phyloP scores from a whole-genome alignment of 305 asterid genomes.

The Fraxinus angustifolia region DNA sequence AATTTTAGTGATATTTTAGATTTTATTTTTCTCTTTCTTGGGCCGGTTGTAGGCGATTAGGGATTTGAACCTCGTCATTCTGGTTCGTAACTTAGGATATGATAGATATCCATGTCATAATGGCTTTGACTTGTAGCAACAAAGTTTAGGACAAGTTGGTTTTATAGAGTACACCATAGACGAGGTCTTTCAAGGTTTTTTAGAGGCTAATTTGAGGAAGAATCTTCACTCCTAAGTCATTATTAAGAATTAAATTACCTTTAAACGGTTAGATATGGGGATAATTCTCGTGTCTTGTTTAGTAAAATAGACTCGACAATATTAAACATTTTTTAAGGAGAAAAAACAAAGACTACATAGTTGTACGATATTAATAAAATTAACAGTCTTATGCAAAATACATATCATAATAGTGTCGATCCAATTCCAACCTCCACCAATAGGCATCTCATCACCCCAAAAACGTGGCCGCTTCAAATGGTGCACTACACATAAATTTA shows the following conservation, averaged over 20 bases:
- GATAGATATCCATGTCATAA: not conserved
- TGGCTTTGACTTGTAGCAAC: not conserved
- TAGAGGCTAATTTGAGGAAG: not conserved
- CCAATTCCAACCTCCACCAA: not conserved
- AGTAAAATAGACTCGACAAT: not conserved
- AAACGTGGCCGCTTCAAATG: slow-evolving; percentile 35
- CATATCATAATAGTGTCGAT: not conserved
- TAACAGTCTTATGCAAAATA: not conserved
- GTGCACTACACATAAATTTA: not conserved
- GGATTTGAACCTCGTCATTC: not conserved
- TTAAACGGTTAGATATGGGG: not conserved
- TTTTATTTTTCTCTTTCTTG: not conserved
- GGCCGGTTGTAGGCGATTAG: not conserved
- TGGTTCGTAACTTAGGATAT: not conserved
- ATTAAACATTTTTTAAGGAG: not conserved
- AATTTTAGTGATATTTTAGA: not conserved
- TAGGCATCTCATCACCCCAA: not conserved
- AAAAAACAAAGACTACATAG: not conserved
- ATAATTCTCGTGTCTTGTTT: not conserved
- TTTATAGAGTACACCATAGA: not conserved
- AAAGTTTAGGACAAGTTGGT: not conserved
- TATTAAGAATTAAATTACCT: not conserved
- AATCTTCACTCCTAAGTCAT: not conserved
- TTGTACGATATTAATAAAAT: not conserved
- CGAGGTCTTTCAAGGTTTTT: not conserved